Percentiles rank a stretch among this genome's conserved stretches.
phyloP scores from a whole-genome alignment of 345 rosid genomes.

The Streptanthus diversifolius region DNA sequence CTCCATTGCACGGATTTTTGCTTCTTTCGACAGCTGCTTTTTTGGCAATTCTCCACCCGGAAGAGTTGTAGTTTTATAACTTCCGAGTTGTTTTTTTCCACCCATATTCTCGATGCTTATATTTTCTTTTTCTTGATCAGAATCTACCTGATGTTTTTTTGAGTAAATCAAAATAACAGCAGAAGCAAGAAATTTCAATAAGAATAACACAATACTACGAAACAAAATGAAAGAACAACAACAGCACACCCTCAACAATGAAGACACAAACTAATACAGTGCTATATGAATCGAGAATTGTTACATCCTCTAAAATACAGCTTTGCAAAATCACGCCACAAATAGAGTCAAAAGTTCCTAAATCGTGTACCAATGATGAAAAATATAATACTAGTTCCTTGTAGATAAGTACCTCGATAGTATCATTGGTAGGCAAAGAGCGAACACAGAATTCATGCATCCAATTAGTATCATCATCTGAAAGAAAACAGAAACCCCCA shows the following conservation, averaged over 20 bases:
- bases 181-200: neutral
- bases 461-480: constrained; percentile 32
- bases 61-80: constrained; percentile 30
- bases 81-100: constrained; percentile 28
- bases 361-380: neutral
- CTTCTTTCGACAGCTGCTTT: constrained; percentile 53
- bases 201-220: neutral
- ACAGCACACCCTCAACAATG: neutral
- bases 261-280: neutral
- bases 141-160: constrained; percentile 39
- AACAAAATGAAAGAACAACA: constrained; percentile 1
- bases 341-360: neutral
- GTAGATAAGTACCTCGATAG: constrained; percentile 40
- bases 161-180: neutral
- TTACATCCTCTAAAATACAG: neutral
- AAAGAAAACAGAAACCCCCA: neutral
- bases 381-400: no score
- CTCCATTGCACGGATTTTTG: constrained; percentile 50
- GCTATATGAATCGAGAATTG: neutral
- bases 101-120: constrained; percentile 40
- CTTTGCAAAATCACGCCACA: neutral
- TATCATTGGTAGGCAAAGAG: constrained; percentile 28
- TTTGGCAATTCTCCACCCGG: constrained; percentile 40
- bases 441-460: constrained; percentile 33
- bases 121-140: constrained; percentile 55